A percentile compares a stretch with the other conserved stretches of the same genome.
These are phyloP conservation scores for Aspergillus ibericus DNA, from an alignment of 2,329 filamentous ascomycete genomes.

Conservation along the genomic window DNA sequence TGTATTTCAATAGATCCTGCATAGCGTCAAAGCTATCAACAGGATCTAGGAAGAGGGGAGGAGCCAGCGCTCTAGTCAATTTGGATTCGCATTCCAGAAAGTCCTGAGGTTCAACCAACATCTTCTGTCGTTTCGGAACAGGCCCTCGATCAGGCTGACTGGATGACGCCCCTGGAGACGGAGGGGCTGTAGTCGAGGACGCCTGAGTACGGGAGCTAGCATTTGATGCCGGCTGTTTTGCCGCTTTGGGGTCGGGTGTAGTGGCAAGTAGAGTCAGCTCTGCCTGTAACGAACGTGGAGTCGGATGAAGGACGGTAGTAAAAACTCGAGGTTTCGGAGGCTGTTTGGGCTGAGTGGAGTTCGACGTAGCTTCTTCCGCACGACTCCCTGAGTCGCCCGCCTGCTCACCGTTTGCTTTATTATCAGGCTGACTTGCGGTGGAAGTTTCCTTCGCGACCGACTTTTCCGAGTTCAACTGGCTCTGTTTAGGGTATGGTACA, in stretches of 20 bases:
- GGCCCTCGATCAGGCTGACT: slow-evolving; percentile 56
- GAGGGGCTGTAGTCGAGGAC: slow-evolving; percentile 50
- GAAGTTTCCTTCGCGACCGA: slow-evolving; percentile 27
- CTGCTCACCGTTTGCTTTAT: slow-evolving; percentile 19
- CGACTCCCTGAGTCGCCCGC: slow-evolving; percentile 59
- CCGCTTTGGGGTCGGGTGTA: slow-evolving; percentile 61
- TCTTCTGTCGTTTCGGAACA: slow-evolving; percentile 69
- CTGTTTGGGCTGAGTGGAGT: slow-evolving; percentile 50
- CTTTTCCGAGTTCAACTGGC: slow-evolving; percentile 33
- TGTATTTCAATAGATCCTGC: slow-evolving; percentile 67
- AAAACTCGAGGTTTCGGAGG: slow-evolving; percentile 59
- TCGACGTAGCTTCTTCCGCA: slow-evolving; percentile 54
- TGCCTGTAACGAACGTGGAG: slow-evolving; percentile 68
- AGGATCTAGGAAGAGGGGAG: slow-evolving; percentile 75
- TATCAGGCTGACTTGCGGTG: slow-evolving; percentile 24
- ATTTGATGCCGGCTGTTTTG: slow-evolving; percentile 47
- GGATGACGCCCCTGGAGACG: slow-evolving; percentile 69
- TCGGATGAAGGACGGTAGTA: slow-evolving; percentile 84
- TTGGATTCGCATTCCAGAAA: slow-evolving; percentile 74
- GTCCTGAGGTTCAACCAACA: slow-evolving; percentile 73
- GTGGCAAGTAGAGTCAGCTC: slow-evolving; percentile 76
- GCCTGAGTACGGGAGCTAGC: slow-evolving; percentile 39
- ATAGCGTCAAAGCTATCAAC: slow-evolving; percentile 68
- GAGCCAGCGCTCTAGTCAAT: slow-evolving; percentile 70
- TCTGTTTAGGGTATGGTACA: slow-evolving; percentile 66